Percentiles rank a stretch among this genome's conserved stretches.
Conservation (phyloP, 345 rosid genomes). For the Erodium maritimum region DNA sequence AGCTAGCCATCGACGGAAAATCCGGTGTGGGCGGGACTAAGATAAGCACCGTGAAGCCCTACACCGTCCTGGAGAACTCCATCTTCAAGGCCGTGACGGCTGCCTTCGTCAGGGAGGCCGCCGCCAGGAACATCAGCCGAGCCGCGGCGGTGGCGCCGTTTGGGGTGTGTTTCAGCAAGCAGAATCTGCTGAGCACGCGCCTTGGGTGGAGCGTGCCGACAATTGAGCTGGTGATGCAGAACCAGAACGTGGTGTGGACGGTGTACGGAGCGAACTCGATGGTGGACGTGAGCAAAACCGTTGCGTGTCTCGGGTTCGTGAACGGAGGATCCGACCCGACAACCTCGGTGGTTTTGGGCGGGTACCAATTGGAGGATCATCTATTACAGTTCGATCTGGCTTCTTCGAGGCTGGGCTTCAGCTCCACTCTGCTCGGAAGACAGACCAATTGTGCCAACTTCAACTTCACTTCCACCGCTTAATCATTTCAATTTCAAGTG, state of each 20-base stretch:
- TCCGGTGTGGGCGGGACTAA: slow-evolving; percentile 57
- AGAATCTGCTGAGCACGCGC: slow-evolving; percentile 30
- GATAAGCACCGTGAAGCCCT: slow-evolving; percentile 61
- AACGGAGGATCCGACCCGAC: slow-evolving; percentile 49
- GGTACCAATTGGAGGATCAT: slow-evolving; percentile 43
- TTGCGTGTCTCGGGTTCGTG: slow-evolving; percentile 53
- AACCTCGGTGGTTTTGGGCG: slow-evolving; percentile 64
- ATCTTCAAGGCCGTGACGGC: slow-evolving; percentile 31
- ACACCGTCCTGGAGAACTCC: slow-evolving; percentile 46
- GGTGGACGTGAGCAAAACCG: slow-evolving; percentile 36
- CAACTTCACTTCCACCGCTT: slow-evolving; percentile 44
- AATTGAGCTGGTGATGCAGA: slow-evolving; percentile 38
- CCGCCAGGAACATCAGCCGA: slow-evolving; percentile 33
- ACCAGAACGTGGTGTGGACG: slow-evolving; percentile 38
- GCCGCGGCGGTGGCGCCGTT: slow-evolving; percentile 43
- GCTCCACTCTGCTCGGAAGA: slow-evolving; percentile 38
- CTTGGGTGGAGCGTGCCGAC: slow-evolving; percentile 46
- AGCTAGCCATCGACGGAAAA: slow-evolving; percentile 23
- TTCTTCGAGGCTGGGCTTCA: slow-evolving; percentile 47
- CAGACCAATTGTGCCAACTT: slow-evolving; percentile 53
- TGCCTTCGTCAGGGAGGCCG: slow-evolving; percentile 26
- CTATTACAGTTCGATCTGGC: slow-evolving; percentile 57
- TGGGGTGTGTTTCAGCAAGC: slow-evolving; percentile 39
- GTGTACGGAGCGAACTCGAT: slow-evolving; percentile 59
- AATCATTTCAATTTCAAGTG: background rate